Evolutionary conservation across 1,284 basidiomycete species (phyloP), one percentile per base, ranked within the genome.

Genomic region (Trichosporon ovoides): DNA sequence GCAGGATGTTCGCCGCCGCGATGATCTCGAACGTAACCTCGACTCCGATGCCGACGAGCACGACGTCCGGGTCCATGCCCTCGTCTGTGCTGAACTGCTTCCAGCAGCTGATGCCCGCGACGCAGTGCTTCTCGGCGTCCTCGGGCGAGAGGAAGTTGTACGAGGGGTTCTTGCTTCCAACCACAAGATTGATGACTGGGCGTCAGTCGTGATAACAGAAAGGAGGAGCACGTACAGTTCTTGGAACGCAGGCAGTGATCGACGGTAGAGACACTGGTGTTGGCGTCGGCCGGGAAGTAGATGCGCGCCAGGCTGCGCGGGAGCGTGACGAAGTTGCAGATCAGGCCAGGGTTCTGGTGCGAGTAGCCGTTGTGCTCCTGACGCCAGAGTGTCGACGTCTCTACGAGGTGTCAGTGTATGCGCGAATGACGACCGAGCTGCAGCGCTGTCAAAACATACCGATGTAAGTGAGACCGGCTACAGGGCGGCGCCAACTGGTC

Each of bases 231-330:
- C 69, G 61, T 46, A 73, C 67, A 91, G 77, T 91, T 87, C 80
- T 87, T 89, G 31, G 88, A 85, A 50, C 86, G 79, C 62, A 94
- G 74, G 67, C 88, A 91, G 76, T 94, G 91, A 4, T 87, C 83
- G 58, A 92, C 81, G 20, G 78, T 79, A 40, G 86, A 87, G 58
- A 92, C 77, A 77, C 87, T 85, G 67, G 87, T 88, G 75, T 94
- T 93, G 35, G 87, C 87, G 71, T 94, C 91, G n/a, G 90, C 88
- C 0, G 91, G 90, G 35, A 94, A 81, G 74, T 93, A 94, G 38
- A 94, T 87, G 14, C 91, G 83, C 1, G 87, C 87, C 51, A 87
- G 80, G 46, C 80, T 77, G 16, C 87, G 82, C 63, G 91, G 91
- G 60, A 93, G 77, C 65, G 85, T 84, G 59, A 93, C 83, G 34